phyloP scores from a whole-genome alignment of 129 eudicot genomes.

The Smallanthus sonchifolius region DNA sequence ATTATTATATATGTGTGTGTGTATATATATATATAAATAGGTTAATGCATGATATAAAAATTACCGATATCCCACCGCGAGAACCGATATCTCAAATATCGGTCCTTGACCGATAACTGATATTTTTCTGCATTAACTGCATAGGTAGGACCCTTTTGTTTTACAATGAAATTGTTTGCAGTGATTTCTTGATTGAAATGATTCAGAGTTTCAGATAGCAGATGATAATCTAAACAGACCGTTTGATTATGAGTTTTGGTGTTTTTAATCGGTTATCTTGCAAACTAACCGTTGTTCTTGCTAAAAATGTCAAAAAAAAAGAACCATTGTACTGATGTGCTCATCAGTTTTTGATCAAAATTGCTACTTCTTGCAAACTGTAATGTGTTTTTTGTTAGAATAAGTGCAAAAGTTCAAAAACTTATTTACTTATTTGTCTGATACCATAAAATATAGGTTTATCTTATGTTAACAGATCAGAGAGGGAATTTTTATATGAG shows the following conservation, averaged over 20 bases:
- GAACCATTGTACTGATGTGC: neutral
- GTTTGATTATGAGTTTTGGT: neutral
- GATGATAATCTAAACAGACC: neutral
- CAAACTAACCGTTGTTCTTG: neutral
- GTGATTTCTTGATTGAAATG: neutral
- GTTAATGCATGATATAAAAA: no score
- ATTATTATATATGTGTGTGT: no score
- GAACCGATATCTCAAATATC: no score
- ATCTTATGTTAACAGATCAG: slow-evolving; percentile 54
- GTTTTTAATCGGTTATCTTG: neutral
- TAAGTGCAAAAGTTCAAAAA: neutral
- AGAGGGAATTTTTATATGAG: slow-evolving; percentile 72
- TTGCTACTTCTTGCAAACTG: neutral
- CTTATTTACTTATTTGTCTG: neutral
- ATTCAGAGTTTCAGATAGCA: neutral
- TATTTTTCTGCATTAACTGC: no score
- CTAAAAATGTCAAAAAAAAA: neutral
- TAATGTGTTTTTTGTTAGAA: neutral
- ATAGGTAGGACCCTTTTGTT: no score
- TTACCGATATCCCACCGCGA: no score
- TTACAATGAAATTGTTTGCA: neutral
- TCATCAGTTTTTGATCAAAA: neutral
- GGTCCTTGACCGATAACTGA: no score
- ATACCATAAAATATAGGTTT: neutral
- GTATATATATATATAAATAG: no score